phyloP scores from a whole-genome alignment of 1,284 basidiomycete genomes.

The Porphyrellus sp. region DNA sequence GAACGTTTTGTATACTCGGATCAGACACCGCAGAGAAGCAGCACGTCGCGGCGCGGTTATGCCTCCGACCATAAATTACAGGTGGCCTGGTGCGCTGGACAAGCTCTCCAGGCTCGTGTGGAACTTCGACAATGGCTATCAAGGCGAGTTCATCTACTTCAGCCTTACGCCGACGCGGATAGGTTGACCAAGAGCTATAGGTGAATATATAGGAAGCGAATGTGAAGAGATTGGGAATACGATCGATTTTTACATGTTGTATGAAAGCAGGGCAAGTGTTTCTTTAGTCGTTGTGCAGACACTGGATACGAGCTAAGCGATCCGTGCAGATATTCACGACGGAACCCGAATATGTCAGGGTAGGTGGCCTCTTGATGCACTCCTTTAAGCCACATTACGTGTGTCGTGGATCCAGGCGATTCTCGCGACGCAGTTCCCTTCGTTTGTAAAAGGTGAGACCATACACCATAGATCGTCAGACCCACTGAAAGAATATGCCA shows the following conservation, averaged over 20 bases:
- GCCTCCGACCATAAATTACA: constrained; percentile 28
- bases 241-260: constrained; percentile 32
- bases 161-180: background rate
- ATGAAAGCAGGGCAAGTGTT: constrained; percentile 33
- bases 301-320: background rate
- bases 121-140: constrained; percentile 35
- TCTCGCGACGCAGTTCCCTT: constrained; percentile 39
- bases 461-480: background rate
- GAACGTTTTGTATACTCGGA: constrained; percentile 22
- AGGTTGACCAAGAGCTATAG: constrained; percentile 18
- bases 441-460: constrained; percentile 42
- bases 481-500: constrained; percentile 7
- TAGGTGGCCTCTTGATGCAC: background rate
- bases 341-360: constrained; percentile 45
- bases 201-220: constrained; percentile 22
- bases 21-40: constrained; percentile 14
- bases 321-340: constrained; percentile 31
- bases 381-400: background rate
- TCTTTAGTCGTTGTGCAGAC: background rate
- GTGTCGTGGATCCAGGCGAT: constrained; percentile 28
- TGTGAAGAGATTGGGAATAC: constrained; percentile 31
- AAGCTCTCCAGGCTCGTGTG: constrained; percentile 27
- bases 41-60: constrained; percentile 33
- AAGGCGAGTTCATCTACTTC: constrained; percentile 20
- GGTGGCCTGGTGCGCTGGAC: constrained; percentile 34